These are phyloP conservation scores for Meyerozyma elateridarum DNA, from an alignment of 1,139 yeast genomes.

Conservation along the genomic window DNA sequence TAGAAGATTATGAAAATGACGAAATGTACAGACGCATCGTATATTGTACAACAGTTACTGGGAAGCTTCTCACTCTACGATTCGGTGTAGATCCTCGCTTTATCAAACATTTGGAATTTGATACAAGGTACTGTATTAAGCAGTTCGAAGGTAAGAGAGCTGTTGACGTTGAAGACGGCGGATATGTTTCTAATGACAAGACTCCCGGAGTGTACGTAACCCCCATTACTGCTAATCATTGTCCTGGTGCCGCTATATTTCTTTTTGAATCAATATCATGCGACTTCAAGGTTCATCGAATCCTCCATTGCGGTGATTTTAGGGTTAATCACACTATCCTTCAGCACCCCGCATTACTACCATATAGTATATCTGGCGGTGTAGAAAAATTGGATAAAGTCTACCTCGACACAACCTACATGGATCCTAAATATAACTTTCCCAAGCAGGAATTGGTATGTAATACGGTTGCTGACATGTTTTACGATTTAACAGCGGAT, in stretches of 20 bases:
- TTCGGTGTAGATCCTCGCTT: constrained; percentile 54
- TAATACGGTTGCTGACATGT: constrained; percentile 50
- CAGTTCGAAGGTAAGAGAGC: constrained; percentile 10
- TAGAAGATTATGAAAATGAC: constrained; percentile 29
- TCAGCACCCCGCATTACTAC: constrained; percentile 25
- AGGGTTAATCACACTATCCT: constrained; percentile 56
- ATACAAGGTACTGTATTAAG: constrained; percentile 31
- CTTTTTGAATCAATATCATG: constrained; percentile 53
- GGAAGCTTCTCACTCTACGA: constrained; percentile 47
- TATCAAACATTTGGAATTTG: constrained; percentile 43
- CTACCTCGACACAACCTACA: constrained; percentile 85
- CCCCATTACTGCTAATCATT: constrained; percentile 82
- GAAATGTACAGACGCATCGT: constrained; percentile 43
- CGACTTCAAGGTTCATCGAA: constrained; percentile 23
- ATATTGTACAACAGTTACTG: constrained; percentile 70
- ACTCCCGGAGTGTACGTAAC: constrained; percentile 54
- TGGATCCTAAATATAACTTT: constrained; percentile 68
- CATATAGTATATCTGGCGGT: constrained; percentile 24
- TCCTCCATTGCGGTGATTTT: constrained; percentile 90
- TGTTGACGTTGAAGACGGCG: constrained; percentile 12
- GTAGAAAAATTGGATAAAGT: constrained; percentile 40
- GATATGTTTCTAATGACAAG: constrained; percentile 16
- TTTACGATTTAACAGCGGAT: constrained; percentile 30
- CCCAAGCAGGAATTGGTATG: constrained; percentile 75
- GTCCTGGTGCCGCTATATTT: constrained; percentile 90